Evolutionary conservation across 73 alveolate species (phyloP), one percentile per base, ranked within the genome.

Genomic region (Symbiodinium pilosum): DNA sequence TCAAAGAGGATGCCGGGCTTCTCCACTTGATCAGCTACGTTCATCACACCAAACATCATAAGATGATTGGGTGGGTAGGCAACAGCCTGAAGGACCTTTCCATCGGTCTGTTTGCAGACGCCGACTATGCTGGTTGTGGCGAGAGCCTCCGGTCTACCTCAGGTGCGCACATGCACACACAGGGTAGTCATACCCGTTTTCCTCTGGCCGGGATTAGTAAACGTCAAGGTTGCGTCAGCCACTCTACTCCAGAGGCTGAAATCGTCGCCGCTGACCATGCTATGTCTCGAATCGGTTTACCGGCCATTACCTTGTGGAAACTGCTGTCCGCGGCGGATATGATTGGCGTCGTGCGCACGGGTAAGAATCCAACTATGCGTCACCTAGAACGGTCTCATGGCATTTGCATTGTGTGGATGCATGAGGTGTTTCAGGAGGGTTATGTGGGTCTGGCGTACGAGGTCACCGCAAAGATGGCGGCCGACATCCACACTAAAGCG

Each of bases 161-260:
- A 1, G 92, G 92, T 41, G 32, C 73, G 0, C 92, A 84, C 44
- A 84, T 84, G 92, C 39, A 12, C 43, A 43, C 32, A 0, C 71
- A 43, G 30, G 92, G 92, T 8, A 1, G 28, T 2, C 93, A 84
- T 20, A 84, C 75, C 4, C 71, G 92, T 9, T 84, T 84, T 43
- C 92, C 92, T 0, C 26, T 84, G 11, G 92, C 92, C 0, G 92
- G 92, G 16, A n/a, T 54, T 2, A 30, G 44, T 26, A 84, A 43
- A 42, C 20, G 75, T 28, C 92, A 84, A 26, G 92, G 92, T 3
- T 84, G 91, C 30, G 24, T 41, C 18, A 43, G 75, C 30, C 92
- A 43, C 92, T 84, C 92, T 9, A 84, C 92, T 3, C 92, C 92
- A 30, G 92, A 84, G 43, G 92, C 92, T 38, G 92, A 84, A 5